Base-by-base conservation (phyloP, 768 basidiomycete species). In the Suillus occidentalis region DNA sequence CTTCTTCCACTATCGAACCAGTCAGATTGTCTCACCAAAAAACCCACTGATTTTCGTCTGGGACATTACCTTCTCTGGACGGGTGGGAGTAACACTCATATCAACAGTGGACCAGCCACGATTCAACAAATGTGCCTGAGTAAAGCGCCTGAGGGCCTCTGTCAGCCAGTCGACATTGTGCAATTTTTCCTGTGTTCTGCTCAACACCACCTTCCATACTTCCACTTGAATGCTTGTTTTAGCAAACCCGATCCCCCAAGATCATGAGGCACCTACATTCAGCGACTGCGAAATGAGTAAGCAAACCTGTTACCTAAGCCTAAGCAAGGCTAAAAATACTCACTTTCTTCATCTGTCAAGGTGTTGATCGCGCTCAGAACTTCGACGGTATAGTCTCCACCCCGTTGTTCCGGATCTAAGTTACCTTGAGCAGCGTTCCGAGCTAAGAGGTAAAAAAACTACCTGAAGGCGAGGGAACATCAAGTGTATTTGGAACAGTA, bases 161-260 rank as follows among this genome's bases (percentile, higher is more conserved):
- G 89, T 91, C 28, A 94, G 78, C 88, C 89, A 94, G 76, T 93
- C 93, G n/a, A 94, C 87, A 68, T 80, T 88, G 61, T 78, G 80
- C 34, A 81, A 77, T n/a, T 87, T 75, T 49, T 83, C 82, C 40
- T 73, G 76, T 72, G 84, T 86, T 65, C 80, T 80, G 0, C 86
- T 83, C 50, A 93, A 79, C 22, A 79, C 76, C 28, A 78, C 72
- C 78, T 86, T 90, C 76, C 85, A 85, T 65, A 83, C 81, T 72
- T 94, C 91, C 71, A 90, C 92, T 92, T 74, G 12, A 42, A 60
- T 69, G 20, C 67, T 63, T 45, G 58, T 43, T 52, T 37, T 56
- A 43, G 63, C 37, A 8, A 9, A 8, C 13, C 25, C 4, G 12
- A 58, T 22, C 50, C 28, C 67, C 45, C 55, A 47, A 22, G 57